phyloP scores from a whole-genome alignment of 139 green algal genomes.

The Mychonastes homosphaera region DNA sequence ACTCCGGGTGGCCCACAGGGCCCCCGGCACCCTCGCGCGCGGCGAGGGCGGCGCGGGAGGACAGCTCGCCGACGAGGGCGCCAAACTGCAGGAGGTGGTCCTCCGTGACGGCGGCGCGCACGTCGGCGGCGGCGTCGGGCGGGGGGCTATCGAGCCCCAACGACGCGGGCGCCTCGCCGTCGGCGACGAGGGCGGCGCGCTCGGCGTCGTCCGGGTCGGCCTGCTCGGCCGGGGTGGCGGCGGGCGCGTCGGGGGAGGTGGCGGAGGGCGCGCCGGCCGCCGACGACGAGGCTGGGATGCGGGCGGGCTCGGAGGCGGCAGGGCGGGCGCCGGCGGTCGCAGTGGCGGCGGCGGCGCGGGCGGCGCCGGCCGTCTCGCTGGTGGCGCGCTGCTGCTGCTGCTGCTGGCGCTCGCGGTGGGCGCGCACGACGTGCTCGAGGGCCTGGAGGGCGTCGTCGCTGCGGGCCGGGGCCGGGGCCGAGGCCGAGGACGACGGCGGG shows the following conservation, averaged over 20 bases:
- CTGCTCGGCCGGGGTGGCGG: neutral
- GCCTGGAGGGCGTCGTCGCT: conserved; percentile 4
- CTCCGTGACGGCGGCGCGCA: conserved; percentile 25
- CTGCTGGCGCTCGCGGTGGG: neutral
- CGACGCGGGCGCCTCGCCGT: conserved; percentile 6
- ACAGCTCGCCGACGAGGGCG: conserved; percentile 32
- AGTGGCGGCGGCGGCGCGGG: neutral
- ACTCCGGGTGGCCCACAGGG: conserved; percentile 9
- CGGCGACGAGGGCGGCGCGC: neutral
- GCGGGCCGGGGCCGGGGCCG: neutral
- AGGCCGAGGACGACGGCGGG: too few species aligned
- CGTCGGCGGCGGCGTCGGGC: neutral
- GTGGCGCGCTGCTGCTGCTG: neutral
- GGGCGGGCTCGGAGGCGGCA: neutral
- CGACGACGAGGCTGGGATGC: too few species aligned
- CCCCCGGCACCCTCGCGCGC: conserved; percentile 16
- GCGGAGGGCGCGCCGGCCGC: neutral
- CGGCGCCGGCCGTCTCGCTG: neutral
- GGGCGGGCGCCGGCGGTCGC: neutral
- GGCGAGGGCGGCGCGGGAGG: conserved; percentile 15
- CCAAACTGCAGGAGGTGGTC: conserved; percentile 57
- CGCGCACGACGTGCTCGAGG: neutral
- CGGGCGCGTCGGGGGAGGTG: neutral
- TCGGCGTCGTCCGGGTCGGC: neutral
- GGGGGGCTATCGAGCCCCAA: neutral